Conservation (phyloP, 768 basidiomycete species). For the Lactifluus piperatus region DNA sequence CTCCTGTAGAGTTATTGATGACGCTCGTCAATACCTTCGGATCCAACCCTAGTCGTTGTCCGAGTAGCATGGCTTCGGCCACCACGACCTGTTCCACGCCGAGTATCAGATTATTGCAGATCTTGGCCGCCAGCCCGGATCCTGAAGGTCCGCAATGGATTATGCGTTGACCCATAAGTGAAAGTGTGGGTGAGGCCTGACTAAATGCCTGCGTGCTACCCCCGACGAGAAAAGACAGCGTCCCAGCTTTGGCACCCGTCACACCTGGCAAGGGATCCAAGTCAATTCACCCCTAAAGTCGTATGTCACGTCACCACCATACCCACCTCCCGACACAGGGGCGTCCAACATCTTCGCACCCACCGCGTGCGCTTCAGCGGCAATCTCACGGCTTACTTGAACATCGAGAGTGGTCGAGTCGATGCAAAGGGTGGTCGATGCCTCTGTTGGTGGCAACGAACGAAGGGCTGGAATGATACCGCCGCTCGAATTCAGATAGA, state of each 20-base stretch:
- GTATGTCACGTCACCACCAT: constrained; percentile 23
- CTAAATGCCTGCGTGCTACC: constrained; percentile 53
- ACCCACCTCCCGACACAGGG: constrained; percentile 82
- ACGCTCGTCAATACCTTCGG: constrained; percentile 70
- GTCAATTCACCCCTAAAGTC: neutral
- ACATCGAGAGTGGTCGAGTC: constrained; percentile 92
- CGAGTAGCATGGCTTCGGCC: constrained; percentile 87
- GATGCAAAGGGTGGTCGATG: constrained; percentile 55
- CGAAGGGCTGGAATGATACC: constrained; percentile 60
- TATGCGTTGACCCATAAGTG: constrained; percentile 71
- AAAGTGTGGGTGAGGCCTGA: constrained; percentile 49
- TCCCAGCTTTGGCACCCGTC: constrained; percentile 78
- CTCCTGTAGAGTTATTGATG: constrained; percentile 77
- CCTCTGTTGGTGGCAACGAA: constrained; percentile 31
- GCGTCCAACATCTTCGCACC: constrained; percentile 84
- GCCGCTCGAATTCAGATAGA: constrained; percentile 57
- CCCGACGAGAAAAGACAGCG: constrained; percentile 88
- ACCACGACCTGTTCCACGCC: constrained; percentile 63
- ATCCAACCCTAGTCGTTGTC: constrained; percentile 71
- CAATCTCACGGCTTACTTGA: constrained; percentile 56
- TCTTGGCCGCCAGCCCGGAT: constrained; percentile 78
- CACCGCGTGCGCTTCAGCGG: constrained; percentile 39
- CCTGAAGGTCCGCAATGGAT: constrained; percentile 81
- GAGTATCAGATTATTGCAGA: constrained; percentile 71
- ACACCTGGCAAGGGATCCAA: constrained; percentile 44